Evolutionary conservation across 208 protist species (phyloP).

Genomic region (Trypanosoma scelopori): DNA sequence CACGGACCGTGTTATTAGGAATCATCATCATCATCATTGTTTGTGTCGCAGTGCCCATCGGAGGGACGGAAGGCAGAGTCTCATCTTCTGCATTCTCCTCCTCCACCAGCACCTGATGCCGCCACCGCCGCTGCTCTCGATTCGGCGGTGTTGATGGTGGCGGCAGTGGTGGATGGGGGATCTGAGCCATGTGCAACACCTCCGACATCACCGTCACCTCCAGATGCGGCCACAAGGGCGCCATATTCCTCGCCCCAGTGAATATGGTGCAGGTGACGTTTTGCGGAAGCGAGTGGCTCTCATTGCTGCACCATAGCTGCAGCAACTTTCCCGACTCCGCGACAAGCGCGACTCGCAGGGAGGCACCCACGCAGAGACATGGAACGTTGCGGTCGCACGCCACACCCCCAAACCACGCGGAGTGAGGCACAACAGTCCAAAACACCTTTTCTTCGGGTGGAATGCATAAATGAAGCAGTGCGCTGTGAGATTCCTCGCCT

Average conservation of each 20-base stretch:
- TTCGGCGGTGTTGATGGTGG: not conserved
- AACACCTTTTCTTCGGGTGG: not conserved
- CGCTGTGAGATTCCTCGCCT: not conserved
- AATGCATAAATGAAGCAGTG: constrained; percentile 6
- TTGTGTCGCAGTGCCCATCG: not conserved
- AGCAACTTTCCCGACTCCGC: constrained; percentile 20
- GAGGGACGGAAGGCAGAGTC: no score
- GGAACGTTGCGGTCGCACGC: not conserved
- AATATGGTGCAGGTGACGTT: not conserved
- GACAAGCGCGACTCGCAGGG: constrained; percentile 8
- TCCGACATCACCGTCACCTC: constrained; percentile 6
- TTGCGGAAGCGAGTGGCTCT: not conserved
- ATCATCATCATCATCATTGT: not conserved
- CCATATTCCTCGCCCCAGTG: not conserved
- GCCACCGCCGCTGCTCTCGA: not conserved
- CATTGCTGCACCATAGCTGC: constrained; percentile 18
- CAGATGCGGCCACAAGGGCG: constrained; percentile 13
- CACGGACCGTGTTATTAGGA: not conserved
- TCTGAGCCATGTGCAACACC: not conserved
- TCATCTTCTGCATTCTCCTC: not conserved
- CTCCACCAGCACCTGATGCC: not conserved
- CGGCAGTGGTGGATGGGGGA: not conserved
- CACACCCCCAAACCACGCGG: constrained; percentile 3
- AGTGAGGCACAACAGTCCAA: constrained; percentile 9
- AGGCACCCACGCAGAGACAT: constrained; percentile 10